phyloP scores from a whole-genome alignment of 345 rosid genomes.

The Aethionema arabicum region DNA sequence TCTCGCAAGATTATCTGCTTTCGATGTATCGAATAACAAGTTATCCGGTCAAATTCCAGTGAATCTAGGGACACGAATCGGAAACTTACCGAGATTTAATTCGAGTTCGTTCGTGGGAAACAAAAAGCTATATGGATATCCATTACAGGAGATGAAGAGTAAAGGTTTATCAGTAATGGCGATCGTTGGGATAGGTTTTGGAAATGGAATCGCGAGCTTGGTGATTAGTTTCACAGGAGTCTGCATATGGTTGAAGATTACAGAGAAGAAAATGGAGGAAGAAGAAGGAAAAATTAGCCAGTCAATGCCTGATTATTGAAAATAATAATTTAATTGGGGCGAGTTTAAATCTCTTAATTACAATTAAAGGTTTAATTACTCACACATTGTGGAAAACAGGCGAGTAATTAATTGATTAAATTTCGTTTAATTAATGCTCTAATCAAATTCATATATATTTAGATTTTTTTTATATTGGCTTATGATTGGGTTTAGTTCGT shows the following conservation, averaged over 20 bases:
- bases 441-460: neutral
- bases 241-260: conserved; percentile 78
- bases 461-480: too few relatives aligned
- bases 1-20: conserved; percentile 65
- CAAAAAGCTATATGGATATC: conserved; percentile 81
- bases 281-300: conserved; percentile 77
- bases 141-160: conserved; percentile 60
- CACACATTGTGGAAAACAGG: conserved; percentile 3
- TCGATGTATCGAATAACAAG: conserved; percentile 72
- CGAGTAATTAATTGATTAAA: neutral
- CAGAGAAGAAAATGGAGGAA: conserved; percentile 60
- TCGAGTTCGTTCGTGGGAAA: conserved; percentile 70
- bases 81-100: conserved; percentile 66
- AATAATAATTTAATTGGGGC: too few relatives aligned
- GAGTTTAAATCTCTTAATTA: neutral
- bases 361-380: neutral
- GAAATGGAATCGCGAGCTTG: conserved; percentile 87
- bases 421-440: conserved; percentile 1
- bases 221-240: conserved; percentile 87
- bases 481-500: too few relatives aligned
- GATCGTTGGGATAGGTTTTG: conserved; percentile 93
- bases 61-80: conserved; percentile 59
- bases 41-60: conserved; percentile 77
- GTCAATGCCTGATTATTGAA: conserved; percentile 68
- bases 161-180: conserved; percentile 78